These are phyloP conservation scores for Diaporthe nobilis DNA, from an alignment of 2,329 filamentous ascomycete species.

Conservation along the genomic window DNA sequence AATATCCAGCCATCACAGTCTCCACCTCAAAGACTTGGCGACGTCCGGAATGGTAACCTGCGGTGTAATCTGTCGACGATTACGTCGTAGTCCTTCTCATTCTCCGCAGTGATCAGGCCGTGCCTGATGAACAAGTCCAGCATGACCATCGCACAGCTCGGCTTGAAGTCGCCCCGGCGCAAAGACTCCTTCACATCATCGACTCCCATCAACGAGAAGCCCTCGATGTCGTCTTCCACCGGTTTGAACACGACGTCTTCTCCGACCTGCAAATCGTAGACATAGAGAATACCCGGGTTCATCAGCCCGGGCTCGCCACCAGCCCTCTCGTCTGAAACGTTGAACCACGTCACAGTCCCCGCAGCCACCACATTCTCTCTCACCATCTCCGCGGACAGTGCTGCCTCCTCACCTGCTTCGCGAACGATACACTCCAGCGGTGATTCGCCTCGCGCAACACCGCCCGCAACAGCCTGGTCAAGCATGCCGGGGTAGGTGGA, in stretches of 20 bases:
- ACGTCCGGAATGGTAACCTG: constrained; percentile 15
- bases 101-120: constrained; percentile 79
- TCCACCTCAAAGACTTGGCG: neutral
- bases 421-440: constrained; percentile 78
- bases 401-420: constrained; percentile 81
- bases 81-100: constrained; percentile 73
- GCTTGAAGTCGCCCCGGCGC: constrained; percentile 81
- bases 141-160: constrained; percentile 83
- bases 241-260: constrained; percentile 73
- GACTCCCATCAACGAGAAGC: constrained; percentile 77
- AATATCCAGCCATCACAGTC: neutral
- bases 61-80: constrained; percentile 27
- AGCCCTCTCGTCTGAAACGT: constrained; percentile 21
- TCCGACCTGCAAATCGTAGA: constrained; percentile 81
- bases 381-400: constrained; percentile 51
- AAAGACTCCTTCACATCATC: constrained; percentile 72
- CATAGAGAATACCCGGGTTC: constrained; percentile 65
- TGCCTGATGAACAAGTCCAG: constrained; percentile 87
- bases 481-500: constrained; percentile 82
- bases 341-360: constrained; percentile 50
- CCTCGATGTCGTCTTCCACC: constrained; percentile 83
- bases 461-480: constrained; percentile 86
- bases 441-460: constrained; percentile 76
- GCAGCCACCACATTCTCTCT: constrained; percentile 45
- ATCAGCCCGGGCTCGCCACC: constrained; percentile 40